Percentiles rank a stretch among this genome's conserved stretches.
These are phyloP conservation scores for Aspergillus unguis DNA, from an alignment of 2,329 filamentous ascomycete species.

Conservation along the genomic window DNA sequence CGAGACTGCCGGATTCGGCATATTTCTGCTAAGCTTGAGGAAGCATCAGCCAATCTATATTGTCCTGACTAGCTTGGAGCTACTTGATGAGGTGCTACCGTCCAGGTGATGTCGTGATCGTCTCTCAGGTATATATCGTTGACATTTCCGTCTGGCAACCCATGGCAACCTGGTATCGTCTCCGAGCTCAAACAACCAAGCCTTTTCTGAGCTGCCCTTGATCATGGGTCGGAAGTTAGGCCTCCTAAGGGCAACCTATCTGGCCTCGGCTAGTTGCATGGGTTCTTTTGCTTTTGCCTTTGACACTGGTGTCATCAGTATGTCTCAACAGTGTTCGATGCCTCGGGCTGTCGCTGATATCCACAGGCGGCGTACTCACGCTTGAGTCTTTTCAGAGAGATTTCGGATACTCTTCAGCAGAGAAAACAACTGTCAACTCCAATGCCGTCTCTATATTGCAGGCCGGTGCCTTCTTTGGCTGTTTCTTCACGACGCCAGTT, in stretches of 20 bases:
- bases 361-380: conserved; percentile 45
- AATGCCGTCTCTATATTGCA: conserved; percentile 51
- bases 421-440: conserved; percentile 44
- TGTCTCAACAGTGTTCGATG: conserved; percentile 6
- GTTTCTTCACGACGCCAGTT: conserved; percentile 47
- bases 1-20: neutral
- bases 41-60: neutral
- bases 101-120: neutral
- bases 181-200: neutral
- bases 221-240: conserved; percentile 33
- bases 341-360: neutral
- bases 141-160: neutral
- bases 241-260: conserved; percentile 34
- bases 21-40: neutral
- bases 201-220: neutral
- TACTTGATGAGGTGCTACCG: neutral
- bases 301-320: conserved; percentile 39
- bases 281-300: conserved; percentile 41
- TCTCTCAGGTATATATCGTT: neutral
- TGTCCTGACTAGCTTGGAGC: neutral
- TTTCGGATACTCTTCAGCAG: conserved; percentile 34
- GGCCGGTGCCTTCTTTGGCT: conserved; percentile 52
- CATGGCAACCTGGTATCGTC: neutral
- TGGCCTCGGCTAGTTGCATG: conserved; percentile 37
- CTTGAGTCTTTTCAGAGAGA: conserved; percentile 43